phyloP scores from a whole-genome alignment of 2,329 filamentous ascomycete genomes.

The Aspergillus phoenicis region DNA sequence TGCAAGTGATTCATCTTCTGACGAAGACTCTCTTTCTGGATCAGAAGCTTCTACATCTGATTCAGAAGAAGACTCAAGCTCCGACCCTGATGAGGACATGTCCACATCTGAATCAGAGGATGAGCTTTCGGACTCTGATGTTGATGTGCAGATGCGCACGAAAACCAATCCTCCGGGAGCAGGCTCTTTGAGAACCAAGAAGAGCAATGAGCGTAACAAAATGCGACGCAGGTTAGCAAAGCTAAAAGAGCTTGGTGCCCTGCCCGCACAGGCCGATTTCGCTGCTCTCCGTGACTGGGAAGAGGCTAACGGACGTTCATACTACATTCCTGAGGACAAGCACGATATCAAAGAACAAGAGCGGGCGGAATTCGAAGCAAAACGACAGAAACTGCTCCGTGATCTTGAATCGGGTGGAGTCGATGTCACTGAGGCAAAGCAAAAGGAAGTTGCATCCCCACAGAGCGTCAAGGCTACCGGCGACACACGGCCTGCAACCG shows the following conservation, averaged over 20 bases:
- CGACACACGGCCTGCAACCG: slow-evolving; percentile 14
- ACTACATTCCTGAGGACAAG: slow-evolving; percentile 25
- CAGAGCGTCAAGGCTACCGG: slow-evolving; percentile 11
- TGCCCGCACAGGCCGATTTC: slow-evolving; percentile 55
- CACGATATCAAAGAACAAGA: slow-evolving; percentile 29
- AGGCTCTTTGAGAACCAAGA: slow-evolving; percentile 55
- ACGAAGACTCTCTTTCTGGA: slow-evolving; percentile 35
- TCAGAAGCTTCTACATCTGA: slow-evolving; percentile 42
- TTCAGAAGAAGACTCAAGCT: slow-evolving; percentile 32
- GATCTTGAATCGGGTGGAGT: slow-evolving; percentile 57
- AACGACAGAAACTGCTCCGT: slow-evolving; percentile 54
- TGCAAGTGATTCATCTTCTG: slow-evolving; percentile 13
- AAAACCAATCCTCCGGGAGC: slow-evolving; percentile 47
- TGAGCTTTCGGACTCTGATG: slow-evolving; percentile 20
- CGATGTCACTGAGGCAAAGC: slow-evolving; percentile 44
- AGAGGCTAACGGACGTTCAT: slow-evolving; percentile 27
- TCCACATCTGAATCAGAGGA: slow-evolving; percentile 41
- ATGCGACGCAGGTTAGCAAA: slow-evolving; percentile 52
- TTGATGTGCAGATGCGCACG: slow-evolving; percentile 11
- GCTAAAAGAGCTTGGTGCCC: slow-evolving; percentile 56
- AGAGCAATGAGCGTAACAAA: slow-evolving; percentile 59
- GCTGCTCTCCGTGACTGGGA: slow-evolving; percentile 50
- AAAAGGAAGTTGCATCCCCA: slow-evolving; percentile 36
- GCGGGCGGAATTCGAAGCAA: slow-evolving; percentile 52
- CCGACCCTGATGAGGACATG: slow-evolving; percentile 24